These are phyloP conservation scores for Populus deltoides DNA, from an alignment of 345 rosid genomes.

Conservation along the genomic window DNA sequence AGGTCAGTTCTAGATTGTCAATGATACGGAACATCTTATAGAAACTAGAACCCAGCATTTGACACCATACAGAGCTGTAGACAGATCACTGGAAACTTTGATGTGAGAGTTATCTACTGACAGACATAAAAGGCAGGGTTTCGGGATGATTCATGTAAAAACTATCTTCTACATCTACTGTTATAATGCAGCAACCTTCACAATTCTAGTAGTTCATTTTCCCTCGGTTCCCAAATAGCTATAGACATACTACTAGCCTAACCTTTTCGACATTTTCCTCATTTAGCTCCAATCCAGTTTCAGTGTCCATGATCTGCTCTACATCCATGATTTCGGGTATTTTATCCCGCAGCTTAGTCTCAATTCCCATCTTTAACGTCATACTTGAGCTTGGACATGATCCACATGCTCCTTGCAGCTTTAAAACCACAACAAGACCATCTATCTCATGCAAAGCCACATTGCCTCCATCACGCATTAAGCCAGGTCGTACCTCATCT, in stretches of 20 bases:
- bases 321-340: constrained; percentile 86
- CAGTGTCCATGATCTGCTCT: constrained; percentile 80
- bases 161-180: background rate
- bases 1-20: background rate
- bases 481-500: constrained; percentile 76
- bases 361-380: constrained; percentile 95
- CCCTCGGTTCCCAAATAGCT: background rate
- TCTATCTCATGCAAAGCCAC: constrained; percentile 93
- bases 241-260: background rate
- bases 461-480: constrained; percentile 97
- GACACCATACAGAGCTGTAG: background rate
- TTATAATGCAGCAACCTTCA: background rate
- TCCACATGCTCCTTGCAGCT: constrained; percentile 95
- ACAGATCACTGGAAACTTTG: background rate
- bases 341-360: constrained; percentile 78
- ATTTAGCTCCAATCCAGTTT: constrained; percentile 76
- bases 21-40: background rate
- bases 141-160: background rate
- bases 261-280: constrained; percentile 83
- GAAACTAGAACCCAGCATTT: background rate
- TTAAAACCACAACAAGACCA: constrained; percentile 84
- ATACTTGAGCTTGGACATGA: constrained; percentile 95
- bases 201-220: background rate
- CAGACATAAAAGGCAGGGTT: background rate
- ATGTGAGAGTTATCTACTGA: background rate